Evolutionary conservation across 2,329 filamentous ascomycete genomes (phyloP).

Genomic region (Sarocladiaceae sp.): DNA sequence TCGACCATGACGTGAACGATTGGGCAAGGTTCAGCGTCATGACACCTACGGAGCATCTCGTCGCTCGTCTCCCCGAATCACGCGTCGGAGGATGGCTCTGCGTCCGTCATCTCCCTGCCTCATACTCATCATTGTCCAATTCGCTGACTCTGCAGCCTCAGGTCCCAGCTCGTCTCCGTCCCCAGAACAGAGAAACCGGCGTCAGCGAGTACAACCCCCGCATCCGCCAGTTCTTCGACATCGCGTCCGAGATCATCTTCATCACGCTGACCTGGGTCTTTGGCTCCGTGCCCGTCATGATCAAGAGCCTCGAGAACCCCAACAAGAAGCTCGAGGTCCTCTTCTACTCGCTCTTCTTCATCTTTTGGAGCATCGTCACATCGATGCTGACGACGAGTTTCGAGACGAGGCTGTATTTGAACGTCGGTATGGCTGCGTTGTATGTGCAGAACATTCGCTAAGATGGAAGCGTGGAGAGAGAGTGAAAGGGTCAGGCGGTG

Average conservation of each 20-base stretch:
- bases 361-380: constrained; percentile 2
- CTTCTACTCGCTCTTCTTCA: constrained; percentile 3
- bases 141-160: too few relatives aligned
- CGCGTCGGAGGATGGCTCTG: neutral
- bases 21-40: neutral
- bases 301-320: constrained; percentile 5
- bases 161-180: neutral
- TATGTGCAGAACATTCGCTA: constrained; percentile 3
- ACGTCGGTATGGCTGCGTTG: constrained; percentile 4
- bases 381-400: neutral
- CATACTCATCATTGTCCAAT: too few relatives aligned
- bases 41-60: neutral
- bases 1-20: neutral
- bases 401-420: constrained; percentile 2
- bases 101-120: too few relatives aligned
- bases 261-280: constrained; percentile 1
- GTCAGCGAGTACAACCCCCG: neutral
- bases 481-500: neutral
- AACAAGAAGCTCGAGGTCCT: constrained; percentile 3
- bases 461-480: neutral
- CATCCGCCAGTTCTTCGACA: constrained; percentile 2
- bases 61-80: neutral
- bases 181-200: neutral
- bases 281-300: neutral
- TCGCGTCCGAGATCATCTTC: neutral